Evolutionary conservation across 176 grass and related monocot genomes (phyloP).

Genomic region (Eragrostis nindensis): DNA sequence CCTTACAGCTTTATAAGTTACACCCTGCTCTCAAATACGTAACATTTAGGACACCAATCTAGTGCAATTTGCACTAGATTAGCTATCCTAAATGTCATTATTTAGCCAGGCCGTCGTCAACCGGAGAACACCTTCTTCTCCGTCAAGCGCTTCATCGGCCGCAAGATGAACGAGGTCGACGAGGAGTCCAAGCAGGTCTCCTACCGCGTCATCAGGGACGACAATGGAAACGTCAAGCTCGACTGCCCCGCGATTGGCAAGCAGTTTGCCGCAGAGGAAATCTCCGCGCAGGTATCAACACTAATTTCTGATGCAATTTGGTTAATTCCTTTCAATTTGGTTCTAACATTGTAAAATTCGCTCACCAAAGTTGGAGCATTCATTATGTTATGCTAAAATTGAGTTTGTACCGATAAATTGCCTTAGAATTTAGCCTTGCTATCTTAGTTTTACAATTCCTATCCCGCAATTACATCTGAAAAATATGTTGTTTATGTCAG

Average conservation of each 20-base stretch:
- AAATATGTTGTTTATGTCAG: not conserved
- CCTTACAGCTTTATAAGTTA: too few species aligned
- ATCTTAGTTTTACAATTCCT: not conserved
- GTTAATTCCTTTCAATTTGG: too few species aligned
- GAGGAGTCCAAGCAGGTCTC: conserved; percentile 83
- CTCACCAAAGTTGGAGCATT: not conserved
- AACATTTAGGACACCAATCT: too few species aligned
- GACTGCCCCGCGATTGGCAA: conserved; percentile 76
- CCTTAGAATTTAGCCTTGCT: not conserved
- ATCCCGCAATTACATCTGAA: not conserved
- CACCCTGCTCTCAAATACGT: too few species aligned
- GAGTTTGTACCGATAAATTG: not conserved
- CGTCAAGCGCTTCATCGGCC: conserved; percentile 77
- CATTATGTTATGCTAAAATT: not conserved
- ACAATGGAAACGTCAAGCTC: conserved; percentile 82
- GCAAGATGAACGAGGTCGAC: conserved; percentile 78
- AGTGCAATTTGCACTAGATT: too few species aligned
- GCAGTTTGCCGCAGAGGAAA: conserved; percentile 72
- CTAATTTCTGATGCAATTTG: not conserved
- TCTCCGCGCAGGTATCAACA: conserved; percentile 58
- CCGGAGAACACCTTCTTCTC: conserved; percentile 86
- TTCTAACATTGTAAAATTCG: not conserved
- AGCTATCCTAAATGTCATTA: too few species aligned
- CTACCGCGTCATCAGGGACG: conserved; percentile 62
- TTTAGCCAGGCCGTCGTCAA: conserved; percentile 85